Evolutionary conservation across 2,329 filamentous ascomycete species (phyloP), one percentile per base, ranked within the genome.

Genomic region (Fonsecaea nubica): DNA sequence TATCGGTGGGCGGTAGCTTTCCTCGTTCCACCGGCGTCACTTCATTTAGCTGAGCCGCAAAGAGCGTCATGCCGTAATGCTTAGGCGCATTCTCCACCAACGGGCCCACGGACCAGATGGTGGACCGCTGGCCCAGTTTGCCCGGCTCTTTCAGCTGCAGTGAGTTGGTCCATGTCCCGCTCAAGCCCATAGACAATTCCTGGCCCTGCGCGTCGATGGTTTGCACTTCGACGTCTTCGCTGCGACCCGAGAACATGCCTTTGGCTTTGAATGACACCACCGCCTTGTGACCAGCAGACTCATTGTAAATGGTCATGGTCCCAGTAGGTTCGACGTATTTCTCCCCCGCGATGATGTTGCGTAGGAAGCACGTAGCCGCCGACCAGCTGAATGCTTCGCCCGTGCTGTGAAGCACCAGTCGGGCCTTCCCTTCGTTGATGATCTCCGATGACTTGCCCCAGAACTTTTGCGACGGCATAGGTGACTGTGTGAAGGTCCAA

Each of bases 381-480:
- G 86, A 90, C 92, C 93, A 99, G 72, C 89, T 93, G 80, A 94
- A 99, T 67, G 88, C 85, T 76, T 98, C 94, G 62, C 92, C 91
- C 1, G 83, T 86, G 1, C 86, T 85, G 75, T 95, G 89, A 33
- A 99, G 81, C 45, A 89, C 87, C 45, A 97, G 84, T 57, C 93
- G 87, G 3, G 92, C 89, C 32, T 92, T 90, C 2, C 95, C 95
- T 62, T 97, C 94, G 0, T 93, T 98, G 67, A 92, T 95, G 69
- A 99, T 88, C 78, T 99, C 95, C 2, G 92, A 92, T 62, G 90
- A 94, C 82, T 98, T 98, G 63, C 95, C 95, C 95, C 95, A 98
- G 81, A 99, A 99, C 76, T 98, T 98, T 76, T 99, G 94, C 25
- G 90, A 90, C 0, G 95, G 95, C 64, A 91, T 89, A 0, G 95